Evolutionary conservation across 129 eudicot species (phyloP).

Genomic region (Flaveria brownii): DNA sequence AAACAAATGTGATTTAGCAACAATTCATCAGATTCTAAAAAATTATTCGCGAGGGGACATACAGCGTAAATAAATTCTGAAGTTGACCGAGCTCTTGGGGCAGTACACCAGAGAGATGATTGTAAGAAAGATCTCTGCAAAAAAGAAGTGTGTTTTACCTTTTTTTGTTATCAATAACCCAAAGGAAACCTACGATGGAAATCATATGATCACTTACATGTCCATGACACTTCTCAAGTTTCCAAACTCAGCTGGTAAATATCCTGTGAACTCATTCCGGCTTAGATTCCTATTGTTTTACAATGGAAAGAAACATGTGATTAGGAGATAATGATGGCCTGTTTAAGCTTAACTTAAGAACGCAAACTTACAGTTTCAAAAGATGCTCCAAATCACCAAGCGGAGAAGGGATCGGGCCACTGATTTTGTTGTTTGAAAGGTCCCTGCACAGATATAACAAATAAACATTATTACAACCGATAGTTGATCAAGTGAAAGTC

Average conservation of each 20-base stretch:
- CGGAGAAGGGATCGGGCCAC: conserved; percentile 82
- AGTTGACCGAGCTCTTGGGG: conserved; percentile 94
- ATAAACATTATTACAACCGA: background rate
- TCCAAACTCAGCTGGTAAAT: conserved; percentile 89
- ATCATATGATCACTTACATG: conserved; percentile 51
- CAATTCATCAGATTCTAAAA: background rate
- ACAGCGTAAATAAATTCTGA: conserved; percentile 81
- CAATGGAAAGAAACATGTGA: background rate
- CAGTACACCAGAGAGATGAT: conserved; percentile 74
- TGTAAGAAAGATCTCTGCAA: conserved; percentile 80
- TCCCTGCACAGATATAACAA: conserved; percentile 48
- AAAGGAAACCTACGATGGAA: background rate
- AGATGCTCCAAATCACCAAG: conserved; percentile 99
- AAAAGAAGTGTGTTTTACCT: background rate
- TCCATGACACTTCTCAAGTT: conserved; percentile 90
- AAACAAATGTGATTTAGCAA: background rate
- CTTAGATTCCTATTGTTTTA: conserved; percentile 65
- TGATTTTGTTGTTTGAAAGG: conserved; percentile 77
- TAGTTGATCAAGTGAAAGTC: background rate
- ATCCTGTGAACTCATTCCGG: conserved; percentile 58
- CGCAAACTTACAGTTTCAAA: conserved; percentile 66
- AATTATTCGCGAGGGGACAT: conserved; percentile 30
- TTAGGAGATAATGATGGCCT: background rate
- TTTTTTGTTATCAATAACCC: background rate
- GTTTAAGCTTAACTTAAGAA: background rate